Evolutionary conservation across 805 yeast species (phyloP).

Genomic region (Candida pini): DNA sequence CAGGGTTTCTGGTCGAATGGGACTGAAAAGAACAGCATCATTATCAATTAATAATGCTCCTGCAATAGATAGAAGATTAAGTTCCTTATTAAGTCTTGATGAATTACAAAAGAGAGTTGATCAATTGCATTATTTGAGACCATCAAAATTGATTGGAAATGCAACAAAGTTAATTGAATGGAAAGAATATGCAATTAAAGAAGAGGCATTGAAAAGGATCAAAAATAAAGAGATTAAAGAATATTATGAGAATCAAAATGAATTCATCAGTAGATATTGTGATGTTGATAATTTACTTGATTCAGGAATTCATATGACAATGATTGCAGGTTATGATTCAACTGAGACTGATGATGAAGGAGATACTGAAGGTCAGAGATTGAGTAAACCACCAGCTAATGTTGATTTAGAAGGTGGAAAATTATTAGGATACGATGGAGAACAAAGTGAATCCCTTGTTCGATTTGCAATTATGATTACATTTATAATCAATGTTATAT

Average conservation of each 20-base stretch:
- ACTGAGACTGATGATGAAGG: slow-evolving; percentile 16
- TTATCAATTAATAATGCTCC: too few species aligned
- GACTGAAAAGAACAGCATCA: too few species aligned
- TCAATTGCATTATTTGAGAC: slow-evolving; percentile 38
- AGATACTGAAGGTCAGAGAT: slow-evolving; percentile 8
- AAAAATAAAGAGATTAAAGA: slow-evolving; percentile 27
- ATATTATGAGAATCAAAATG: slow-evolving; percentile 58
- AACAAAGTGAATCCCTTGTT: slow-evolving; percentile 37
- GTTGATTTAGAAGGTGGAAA: slow-evolving; percentile 54
- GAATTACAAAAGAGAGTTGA: slow-evolving; percentile 20
- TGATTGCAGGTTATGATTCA: slow-evolving; percentile 56
- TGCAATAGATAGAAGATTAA: slow-evolving; percentile 17
- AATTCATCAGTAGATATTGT: slow-evolving; percentile 45
- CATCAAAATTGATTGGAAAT: slow-evolving; percentile 42
- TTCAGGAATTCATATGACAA: slow-evolving; percentile 60
- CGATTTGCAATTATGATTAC: slow-evolving; percentile 59
- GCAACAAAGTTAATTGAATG: slow-evolving; percentile 35
- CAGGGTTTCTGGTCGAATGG: too few species aligned
- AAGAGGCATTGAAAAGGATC: slow-evolving; percentile 18
- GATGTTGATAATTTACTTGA: slow-evolving; percentile 65
- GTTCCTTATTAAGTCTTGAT: slow-evolving; percentile 16
- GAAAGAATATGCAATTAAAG: slow-evolving; percentile 24
- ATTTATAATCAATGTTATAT: slow-evolving; percentile 50
- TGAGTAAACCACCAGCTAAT: slow-evolving; percentile 48
- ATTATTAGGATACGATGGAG: slow-evolving; percentile 43